Evolutionary conservation across 1,284 basidiomycete genomes (phyloP).

Genomic region (Coniferiporia sulphurascens): DNA sequence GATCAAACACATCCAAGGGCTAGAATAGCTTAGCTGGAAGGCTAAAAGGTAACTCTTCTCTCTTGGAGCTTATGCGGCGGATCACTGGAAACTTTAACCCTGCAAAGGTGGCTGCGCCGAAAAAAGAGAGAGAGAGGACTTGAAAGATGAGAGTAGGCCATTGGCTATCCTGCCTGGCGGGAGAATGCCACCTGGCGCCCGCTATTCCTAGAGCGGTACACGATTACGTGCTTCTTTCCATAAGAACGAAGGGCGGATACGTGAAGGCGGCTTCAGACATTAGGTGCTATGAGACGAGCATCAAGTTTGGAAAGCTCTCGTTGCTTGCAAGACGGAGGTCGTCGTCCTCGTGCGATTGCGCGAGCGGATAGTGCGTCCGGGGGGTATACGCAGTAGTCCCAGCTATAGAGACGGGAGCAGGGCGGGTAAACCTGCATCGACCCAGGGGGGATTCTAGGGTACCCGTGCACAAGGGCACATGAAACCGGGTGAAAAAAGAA

Average conservation of each 20-base stretch:
- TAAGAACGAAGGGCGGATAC: background rate
- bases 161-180: background rate
- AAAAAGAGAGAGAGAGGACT: background rate
- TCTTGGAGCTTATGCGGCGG: constrained; percentile 16
- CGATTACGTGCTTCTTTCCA: background rate
- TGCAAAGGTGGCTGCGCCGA: background rate
- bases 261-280: too few species aligned
- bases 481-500: background rate
- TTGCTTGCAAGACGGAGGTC: background rate
- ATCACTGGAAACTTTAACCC: constrained; percentile 11
- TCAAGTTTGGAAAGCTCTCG: background rate
- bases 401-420: background rate
- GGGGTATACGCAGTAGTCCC: background rate
- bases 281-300: background rate
- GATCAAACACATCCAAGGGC: background rate
- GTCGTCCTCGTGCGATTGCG: background rate
- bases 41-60: constrained; percentile 19
- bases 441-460: background rate
- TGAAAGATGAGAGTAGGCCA: background rate
- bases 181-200: too few species aligned
- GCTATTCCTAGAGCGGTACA: background rate
- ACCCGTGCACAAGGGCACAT: background rate
- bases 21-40: constrained; percentile 15
- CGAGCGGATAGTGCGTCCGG: background rate
- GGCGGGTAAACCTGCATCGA: background rate